Evolutionary conservation across 192 early-diverging fungal genomes (phyloP).

Genomic region (Coemansia sp.): DNA sequence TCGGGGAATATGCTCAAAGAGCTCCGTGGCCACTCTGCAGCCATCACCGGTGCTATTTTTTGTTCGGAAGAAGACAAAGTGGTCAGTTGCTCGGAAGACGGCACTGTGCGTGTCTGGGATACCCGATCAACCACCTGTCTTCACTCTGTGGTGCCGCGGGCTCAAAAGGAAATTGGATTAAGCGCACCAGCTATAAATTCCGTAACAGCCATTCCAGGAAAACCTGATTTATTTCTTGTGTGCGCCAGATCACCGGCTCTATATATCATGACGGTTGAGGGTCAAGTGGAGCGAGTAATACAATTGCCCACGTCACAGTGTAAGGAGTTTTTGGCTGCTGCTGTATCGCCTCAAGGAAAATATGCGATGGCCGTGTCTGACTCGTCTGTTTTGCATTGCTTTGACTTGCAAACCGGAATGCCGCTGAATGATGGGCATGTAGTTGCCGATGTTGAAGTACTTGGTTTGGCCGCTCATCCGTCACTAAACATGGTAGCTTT

Average conservation of each 20-base stretch:
- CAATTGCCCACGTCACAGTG: conserved; percentile 44
- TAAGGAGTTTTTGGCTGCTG: conserved; percentile 57
- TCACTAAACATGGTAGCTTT: conserved; percentile 67
- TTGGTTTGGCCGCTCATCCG: conserved; percentile 80
- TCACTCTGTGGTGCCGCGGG: conserved; percentile 54
- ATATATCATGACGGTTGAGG: conserved; percentile 65
- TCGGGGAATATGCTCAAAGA: conserved; percentile 90
- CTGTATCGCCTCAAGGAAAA: conserved; percentile 74
- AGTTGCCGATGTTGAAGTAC: conserved; percentile 64
- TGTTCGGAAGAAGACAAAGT: conserved; percentile 66
- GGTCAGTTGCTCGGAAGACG: conserved; percentile 81
- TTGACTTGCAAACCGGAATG: conserved; percentile 60
- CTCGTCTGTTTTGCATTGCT: conserved; percentile 64
- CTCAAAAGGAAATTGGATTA: conserved; percentile 54
- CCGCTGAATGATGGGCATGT: conserved; percentile 38
- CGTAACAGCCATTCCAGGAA: conserved; percentile 65
- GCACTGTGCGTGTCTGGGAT: conserved; percentile 86
- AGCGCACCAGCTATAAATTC: conserved; percentile 36
- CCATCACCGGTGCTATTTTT: conserved; percentile 77
- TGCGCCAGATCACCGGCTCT: conserved; percentile 74
- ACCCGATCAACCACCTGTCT: conserved; percentile 63
- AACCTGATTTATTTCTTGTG: conserved; percentile 65
- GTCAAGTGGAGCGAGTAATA: conserved; percentile 54
- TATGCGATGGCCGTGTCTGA: conserved; percentile 77
- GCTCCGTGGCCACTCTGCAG: conserved; percentile 87